A percentile compares a stretch with the other conserved stretches of the same genome.
These are phyloP conservation scores for Fusarium albosuccineum DNA, from an alignment of 2,329 filamentous ascomycete species.

Conservation along the genomic window DNA sequence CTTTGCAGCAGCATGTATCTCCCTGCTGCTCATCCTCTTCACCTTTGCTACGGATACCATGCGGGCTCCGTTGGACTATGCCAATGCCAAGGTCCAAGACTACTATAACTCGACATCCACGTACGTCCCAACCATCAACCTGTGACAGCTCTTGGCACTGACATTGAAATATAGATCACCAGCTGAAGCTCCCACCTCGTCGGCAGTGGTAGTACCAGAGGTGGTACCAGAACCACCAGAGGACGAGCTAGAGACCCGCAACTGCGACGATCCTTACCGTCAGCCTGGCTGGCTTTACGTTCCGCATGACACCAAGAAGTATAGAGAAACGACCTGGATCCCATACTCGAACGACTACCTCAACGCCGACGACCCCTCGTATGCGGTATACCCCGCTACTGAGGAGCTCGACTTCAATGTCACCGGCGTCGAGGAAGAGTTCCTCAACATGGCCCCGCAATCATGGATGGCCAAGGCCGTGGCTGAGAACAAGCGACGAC, in stretches of 20 bases:
- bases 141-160: neutral
- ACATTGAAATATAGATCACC: neutral
- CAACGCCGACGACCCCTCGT: slow-evolving; percentile 66
- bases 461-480: slow-evolving; percentile 39
- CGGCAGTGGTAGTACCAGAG: too few species aligned
- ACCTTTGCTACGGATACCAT: slow-evolving; percentile 24
- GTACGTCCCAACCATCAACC: neutral
- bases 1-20: slow-evolving; percentile 9
- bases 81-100: slow-evolving; percentile 29
- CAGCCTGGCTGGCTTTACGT: slow-evolving; percentile 71
- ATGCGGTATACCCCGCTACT: slow-evolving; percentile 54
- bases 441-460: slow-evolving; percentile 19
- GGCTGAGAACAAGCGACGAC: slow-evolving; percentile 25
- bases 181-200: neutral
- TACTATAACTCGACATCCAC: slow-evolving; percentile 21
- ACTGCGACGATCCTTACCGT: slow-evolving; percentile 49
- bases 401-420: slow-evolving; percentile 77
- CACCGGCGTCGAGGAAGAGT: slow-evolving; percentile 55
- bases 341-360: slow-evolving; percentile 60
- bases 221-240: neutral
- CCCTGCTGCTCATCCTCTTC: slow-evolving; percentile 33
- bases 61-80: slow-evolving; percentile 24
- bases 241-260: slow-evolving; percentile 3
- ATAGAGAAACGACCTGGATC: slow-evolving; percentile 60
- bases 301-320: slow-evolving; percentile 67